phyloP scores from a whole-genome alignment of 306 rosid species.

The Glycyrrhiza uralensis region DNA sequence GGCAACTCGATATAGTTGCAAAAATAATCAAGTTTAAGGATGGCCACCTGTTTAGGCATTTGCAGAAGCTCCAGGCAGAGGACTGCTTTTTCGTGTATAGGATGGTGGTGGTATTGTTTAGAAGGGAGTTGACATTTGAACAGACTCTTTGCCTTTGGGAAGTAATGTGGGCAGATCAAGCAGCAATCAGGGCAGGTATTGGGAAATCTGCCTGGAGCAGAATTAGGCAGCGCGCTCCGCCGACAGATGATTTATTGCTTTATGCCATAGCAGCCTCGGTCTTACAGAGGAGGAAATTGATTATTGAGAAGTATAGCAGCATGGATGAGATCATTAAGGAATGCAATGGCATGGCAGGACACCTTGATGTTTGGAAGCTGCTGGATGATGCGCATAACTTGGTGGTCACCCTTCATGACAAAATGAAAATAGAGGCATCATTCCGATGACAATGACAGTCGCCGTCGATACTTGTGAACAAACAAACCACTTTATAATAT shows the following conservation, averaged over 20 bases:
- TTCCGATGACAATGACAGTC: conserved; percentile 50
- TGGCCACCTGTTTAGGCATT: conserved; percentile 81
- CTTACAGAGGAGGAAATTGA: conserved; percentile 86
- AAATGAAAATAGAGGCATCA: conserved; percentile 78
- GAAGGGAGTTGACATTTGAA: conserved; percentile 94
- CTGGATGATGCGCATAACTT: conserved; percentile 93
- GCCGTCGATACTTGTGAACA: conserved; percentile 18
- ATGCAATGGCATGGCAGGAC: conserved; percentile 97
- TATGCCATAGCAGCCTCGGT: conserved; percentile 95
- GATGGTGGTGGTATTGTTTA: conserved; percentile 96
- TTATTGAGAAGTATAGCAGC: conserved; percentile 91
- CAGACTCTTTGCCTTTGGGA: conserved; percentile 98
- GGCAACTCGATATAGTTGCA: conserved; percentile 84
- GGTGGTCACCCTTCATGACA: conserved; percentile 95
- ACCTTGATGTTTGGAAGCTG: conserved; percentile 94
- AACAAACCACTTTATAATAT: conserved; percentile 28
- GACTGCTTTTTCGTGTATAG: conserved; percentile 98
- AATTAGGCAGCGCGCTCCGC: conserved; percentile 95
- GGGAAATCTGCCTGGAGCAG: conserved; percentile 96
- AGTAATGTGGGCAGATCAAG: conserved; percentile 99
- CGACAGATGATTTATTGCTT: conserved; percentile 88
- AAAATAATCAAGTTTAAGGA: conserved; percentile 85
- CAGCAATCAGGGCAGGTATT: conserved; percentile 89
- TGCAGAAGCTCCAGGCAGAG: conserved; percentile 95
- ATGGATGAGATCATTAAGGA: conserved; percentile 98